Base-by-base conservation (phyloP, 495 filamentous ascomycete species). In the Hyaloscypha variabilis region DNA sequence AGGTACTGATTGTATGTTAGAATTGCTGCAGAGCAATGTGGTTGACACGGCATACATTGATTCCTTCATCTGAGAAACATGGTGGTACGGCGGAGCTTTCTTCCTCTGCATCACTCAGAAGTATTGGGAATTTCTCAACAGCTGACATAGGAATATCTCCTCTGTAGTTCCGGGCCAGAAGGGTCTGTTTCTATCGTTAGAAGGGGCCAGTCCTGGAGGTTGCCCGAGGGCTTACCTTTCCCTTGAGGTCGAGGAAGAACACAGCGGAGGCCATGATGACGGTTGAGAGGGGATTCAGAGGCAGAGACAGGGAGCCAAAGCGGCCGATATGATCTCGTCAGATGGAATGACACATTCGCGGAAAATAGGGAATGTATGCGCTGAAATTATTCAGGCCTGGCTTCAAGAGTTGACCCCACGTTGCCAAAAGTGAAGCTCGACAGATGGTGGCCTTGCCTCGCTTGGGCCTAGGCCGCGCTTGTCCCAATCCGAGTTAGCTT, bases 71-170 rank as follows among this genome's bases (percentile, higher is more conserved):
- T 51, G 94, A 97, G 83, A 99, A 97, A 78, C 96, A 99, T 71
- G 96, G 96, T 39, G 96, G 92, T 28, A 98, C 95, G 53, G 95
- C 94, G 42, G 94, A 97, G 72, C 90, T 95, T 78, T 99, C 96
- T 87, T 99, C 96, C 88, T 99, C 96, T 77, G 96, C 96, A 82
- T 99, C 96, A 77, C 90, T 93, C 64, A 99, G 87, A 66, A 99
- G 92, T 72, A 96, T 85, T 64, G 96, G 96, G 78, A 99, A 99
- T 77, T 95, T 95, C 80, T 99, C 96, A 75, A 98, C 96, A 52
- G 96, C 96, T 62, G 93, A 96, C 96, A 99, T 98, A 76, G 96
- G 96, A 72, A 99, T 96, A 74, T 99, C 96, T 72, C 96, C 96
- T 77, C 96, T 87, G 79, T 99, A 99, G 81, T 98, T 99, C 74